Evolutionary conservation across 331 rosid species (phyloP).

Genomic region (Arachis monticola): DNA sequence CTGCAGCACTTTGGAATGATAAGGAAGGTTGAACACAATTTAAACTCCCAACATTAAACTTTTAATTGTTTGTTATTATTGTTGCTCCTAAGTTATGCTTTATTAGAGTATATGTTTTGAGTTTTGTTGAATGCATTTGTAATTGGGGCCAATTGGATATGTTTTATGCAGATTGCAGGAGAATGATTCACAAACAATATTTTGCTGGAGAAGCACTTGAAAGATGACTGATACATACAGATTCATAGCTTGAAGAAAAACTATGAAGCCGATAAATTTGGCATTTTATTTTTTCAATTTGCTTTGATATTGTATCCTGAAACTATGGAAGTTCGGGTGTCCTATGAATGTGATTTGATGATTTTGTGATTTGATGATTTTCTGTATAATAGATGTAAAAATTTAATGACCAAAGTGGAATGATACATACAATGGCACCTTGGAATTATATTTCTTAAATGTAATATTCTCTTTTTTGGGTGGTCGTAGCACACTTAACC

Average conservation of each 20-base stretch:
- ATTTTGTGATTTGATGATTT: conserved; percentile 24
- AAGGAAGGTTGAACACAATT: conserved; percentile 70
- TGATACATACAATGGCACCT: not conserved
- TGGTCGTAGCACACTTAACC: no score
- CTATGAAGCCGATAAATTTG: conserved; percentile 19
- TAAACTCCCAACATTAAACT: not conserved
- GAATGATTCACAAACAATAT: conserved; percentile 85
- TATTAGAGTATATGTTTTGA: conserved; percentile 1
- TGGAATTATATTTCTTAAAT: not conserved
- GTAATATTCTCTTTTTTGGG: not conserved
- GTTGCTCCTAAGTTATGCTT: conserved; percentile 18
- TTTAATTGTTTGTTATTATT: conserved; percentile 5
- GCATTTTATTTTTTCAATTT: conserved; percentile 20
- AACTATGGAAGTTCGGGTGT: conserved; percentile 24
- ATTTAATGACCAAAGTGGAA: conserved; percentile 19
- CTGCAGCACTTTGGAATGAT: conserved; percentile 85
- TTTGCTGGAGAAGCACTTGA: conserved; percentile 76
- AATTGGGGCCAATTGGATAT: conserved; percentile 15
- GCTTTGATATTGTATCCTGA: conserved; percentile 38
- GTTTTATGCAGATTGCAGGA: conserved; percentile 69
- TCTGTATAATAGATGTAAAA: conserved; percentile 38
- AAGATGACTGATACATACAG: conserved; percentile 52
- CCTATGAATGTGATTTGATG: conserved; percentile 27
- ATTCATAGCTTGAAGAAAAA: conserved; percentile 23
- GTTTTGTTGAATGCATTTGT: conserved; percentile 4